phyloP scores from a whole-genome alignment of 805 yeast genomes.

The Tetrapisispora nanseiensis region DNA sequence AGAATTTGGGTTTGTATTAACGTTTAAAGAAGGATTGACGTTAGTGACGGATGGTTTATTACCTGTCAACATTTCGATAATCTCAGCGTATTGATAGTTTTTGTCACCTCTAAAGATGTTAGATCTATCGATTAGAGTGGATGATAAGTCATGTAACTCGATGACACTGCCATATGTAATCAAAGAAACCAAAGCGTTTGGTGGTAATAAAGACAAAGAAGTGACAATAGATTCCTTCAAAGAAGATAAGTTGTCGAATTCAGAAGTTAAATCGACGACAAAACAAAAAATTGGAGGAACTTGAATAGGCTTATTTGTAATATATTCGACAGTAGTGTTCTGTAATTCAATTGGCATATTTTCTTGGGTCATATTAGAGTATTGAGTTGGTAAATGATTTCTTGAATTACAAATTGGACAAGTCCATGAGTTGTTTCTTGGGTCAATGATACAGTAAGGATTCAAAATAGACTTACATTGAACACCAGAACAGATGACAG shows the following conservation, averaged over 20 bases:
- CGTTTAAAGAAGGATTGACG: slow-evolving; percentile 8
- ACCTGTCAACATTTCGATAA: slow-evolving; percentile 51
- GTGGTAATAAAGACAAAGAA: slow-evolving; percentile 70
- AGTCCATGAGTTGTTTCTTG: slow-evolving; percentile 65
- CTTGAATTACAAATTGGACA: slow-evolving; percentile 73
- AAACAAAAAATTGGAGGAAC: slow-evolving; percentile 77
- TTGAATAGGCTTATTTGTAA: slow-evolving; percentile 65
- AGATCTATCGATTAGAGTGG: slow-evolving; percentile 54
- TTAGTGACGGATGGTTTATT: slow-evolving; percentile 34
- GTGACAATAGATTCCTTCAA: slow-evolving; percentile 69
- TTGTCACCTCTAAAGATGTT: slow-evolving; percentile 80
- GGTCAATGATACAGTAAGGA: slow-evolving; percentile 73
- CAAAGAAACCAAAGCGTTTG: slow-evolving; percentile 76
- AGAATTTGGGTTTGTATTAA: slow-evolving; percentile 20
- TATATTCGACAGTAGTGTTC: slow-evolving; percentile 73
- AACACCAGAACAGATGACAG: slow-evolving; percentile 62
- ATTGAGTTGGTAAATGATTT: slow-evolving; percentile 72
- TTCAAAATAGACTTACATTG: slow-evolving; percentile 77
- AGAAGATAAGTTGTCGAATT: slow-evolving; percentile 72
- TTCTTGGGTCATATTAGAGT: slow-evolving; percentile 61
- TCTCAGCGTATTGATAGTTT: slow-evolving; percentile 49
- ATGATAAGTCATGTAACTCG: slow-evolving; percentile 73
- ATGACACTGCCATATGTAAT: slow-evolving; percentile 79
- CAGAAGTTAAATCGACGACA: slow-evolving; percentile 81
- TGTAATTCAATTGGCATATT: slow-evolving; percentile 72